phyloP scores from a whole-genome alignment of 257 asterid genomes.

The Fraxinus pennsylvanica region DNA sequence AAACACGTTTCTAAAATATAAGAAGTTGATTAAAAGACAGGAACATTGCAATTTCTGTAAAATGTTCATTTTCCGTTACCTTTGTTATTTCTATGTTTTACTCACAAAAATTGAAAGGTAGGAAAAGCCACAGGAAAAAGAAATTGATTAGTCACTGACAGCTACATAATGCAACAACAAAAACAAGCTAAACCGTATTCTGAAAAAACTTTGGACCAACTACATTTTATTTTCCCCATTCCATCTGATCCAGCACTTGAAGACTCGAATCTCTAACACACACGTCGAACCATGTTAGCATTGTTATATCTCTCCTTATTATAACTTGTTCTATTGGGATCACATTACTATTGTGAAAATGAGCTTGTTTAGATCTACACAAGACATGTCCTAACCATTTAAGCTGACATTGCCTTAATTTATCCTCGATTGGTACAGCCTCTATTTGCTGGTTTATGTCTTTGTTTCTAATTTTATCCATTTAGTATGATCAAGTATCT shows the following conservation, averaged over 20 bases:
- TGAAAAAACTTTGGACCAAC: not conserved
- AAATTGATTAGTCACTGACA: not conserved
- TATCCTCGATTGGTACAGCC: not conserved
- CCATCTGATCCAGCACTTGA: not conserved
- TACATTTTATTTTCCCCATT: not conserved
- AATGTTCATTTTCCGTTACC: not conserved
- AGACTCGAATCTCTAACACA: too few relatives aligned
- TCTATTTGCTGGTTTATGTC: too few relatives aligned
- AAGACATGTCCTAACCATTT: not conserved
- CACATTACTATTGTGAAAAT: not conserved
- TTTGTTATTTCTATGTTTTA: not conserved
- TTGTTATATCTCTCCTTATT: not conserved
- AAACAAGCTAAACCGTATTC: not conserved
- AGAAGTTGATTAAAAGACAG: not conserved
- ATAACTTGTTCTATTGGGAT: not conserved
- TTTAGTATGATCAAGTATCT: too few relatives aligned
- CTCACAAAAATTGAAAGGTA: constrained; percentile 15
- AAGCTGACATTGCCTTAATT: not conserved
- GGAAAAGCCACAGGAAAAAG: not conserved
- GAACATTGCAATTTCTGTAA: not conserved
- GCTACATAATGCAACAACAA: not conserved
- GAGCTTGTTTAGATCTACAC: not conserved
- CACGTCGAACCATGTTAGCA: not conserved
- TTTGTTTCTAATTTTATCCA: too few relatives aligned
- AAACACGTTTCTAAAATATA: not conserved